phyloP scores from a whole-genome alignment of 192 early-diverging fungal species.

The Entomortierella beljakovae region DNA sequence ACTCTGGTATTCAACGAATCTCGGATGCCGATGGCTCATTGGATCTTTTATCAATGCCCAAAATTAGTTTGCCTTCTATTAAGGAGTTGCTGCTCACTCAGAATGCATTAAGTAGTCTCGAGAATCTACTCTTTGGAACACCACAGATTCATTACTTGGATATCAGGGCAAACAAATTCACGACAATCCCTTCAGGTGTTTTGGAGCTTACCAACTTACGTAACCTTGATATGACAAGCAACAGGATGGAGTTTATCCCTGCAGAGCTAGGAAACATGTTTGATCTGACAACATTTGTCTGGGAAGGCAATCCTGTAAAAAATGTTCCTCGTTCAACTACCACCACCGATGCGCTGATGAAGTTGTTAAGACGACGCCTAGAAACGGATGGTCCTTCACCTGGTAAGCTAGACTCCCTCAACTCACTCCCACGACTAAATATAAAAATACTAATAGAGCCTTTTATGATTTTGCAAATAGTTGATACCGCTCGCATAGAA shows the following conservation, averaged over 20 bases:
- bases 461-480: background rate
- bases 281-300: slow-evolving; percentile 57
- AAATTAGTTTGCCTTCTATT: slow-evolving; percentile 47
- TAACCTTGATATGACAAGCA: slow-evolving; percentile 63
- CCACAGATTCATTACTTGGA: slow-evolving; percentile 57
- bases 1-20: slow-evolving; percentile 44
- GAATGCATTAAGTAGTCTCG: slow-evolving; percentile 52
- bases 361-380: slow-evolving; percentile 54
- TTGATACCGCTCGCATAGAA: slow-evolving; percentile 39
- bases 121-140: slow-evolving; percentile 33
- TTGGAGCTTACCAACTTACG: slow-evolving; percentile 46
- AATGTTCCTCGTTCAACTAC: slow-evolving; percentile 49
- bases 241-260: slow-evolving; percentile 57
- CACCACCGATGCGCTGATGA: slow-evolving; percentile 55
- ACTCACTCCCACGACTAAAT: no score
- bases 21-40: slow-evolving; percentile 29
- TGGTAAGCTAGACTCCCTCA: no score
- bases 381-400: slow-evolving; percentile 32
- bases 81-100: slow-evolving; percentile 58
- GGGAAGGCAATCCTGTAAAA: slow-evolving; percentile 64
- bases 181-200: slow-evolving; percentile 55
- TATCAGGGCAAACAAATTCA: slow-evolving; percentile 56
- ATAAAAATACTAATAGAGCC: background rate
- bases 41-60: slow-evolving; percentile 31
- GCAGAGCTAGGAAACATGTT: slow-evolving; percentile 57